Conservation (phyloP, 441 rosid species). For the Adansonia grandidieri region DNA sequence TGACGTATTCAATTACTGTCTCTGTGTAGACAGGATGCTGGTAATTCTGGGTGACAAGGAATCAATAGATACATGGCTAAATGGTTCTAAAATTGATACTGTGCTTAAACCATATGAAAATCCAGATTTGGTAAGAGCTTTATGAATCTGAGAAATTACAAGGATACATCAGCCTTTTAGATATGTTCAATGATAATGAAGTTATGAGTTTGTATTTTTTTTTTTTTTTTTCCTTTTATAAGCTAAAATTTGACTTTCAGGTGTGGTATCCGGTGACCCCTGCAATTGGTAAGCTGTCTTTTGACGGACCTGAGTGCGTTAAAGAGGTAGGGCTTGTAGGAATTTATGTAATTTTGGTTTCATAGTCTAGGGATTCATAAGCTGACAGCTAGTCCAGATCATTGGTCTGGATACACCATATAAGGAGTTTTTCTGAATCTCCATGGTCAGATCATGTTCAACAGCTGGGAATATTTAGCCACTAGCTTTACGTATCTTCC, state of each 20-base stretch:
- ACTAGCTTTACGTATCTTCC: neutral
- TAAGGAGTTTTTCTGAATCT: conserved; percentile 4
- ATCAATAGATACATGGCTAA: conserved; percentile 68
- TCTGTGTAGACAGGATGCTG: conserved; percentile 77
- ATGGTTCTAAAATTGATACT: conserved; percentile 50
- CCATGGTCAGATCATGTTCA: neutral
- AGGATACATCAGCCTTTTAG: conserved; percentile 7
- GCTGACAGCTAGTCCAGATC: neutral
- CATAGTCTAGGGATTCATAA: conserved; percentile 6
- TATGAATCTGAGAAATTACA: conserved; percentile 10
- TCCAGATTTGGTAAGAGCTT: conserved; percentile 67
- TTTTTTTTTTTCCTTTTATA: neutral
- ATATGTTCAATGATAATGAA: neutral
- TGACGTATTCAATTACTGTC: conserved; percentile 14
- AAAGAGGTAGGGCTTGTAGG: conserved; percentile 55
- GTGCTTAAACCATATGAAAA: conserved; percentile 70
- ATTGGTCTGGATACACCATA: conserved; percentile 2
- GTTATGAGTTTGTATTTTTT: conserved; percentile 14
- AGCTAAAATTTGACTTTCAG: conserved; percentile 40
- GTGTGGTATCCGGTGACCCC: conserved; percentile 83
- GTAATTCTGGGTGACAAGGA: conserved; percentile 74
- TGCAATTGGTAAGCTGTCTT: conserved; percentile 75
- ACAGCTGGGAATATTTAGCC: neutral
- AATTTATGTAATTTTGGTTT: conserved; percentile 1
- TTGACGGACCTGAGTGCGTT: conserved; percentile 80